phyloP scores from a whole-genome alignment of 2,329 filamentous ascomycete species.

The Xylaria sp. region DNA sequence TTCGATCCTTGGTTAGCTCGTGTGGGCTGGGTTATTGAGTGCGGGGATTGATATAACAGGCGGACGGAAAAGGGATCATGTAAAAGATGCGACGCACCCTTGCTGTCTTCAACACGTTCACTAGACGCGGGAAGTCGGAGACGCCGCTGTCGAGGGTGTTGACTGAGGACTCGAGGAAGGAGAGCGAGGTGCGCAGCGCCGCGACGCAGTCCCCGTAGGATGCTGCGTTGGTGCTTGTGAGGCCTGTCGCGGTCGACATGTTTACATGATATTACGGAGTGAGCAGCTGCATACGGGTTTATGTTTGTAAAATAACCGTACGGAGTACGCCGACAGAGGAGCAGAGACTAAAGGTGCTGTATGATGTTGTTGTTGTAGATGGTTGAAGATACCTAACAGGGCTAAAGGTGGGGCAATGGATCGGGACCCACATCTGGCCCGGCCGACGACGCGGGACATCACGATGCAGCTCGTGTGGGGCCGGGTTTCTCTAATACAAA shows the following conservation, averaged over 20 bases:
- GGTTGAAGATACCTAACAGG: not conserved
- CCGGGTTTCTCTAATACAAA: not conserved
- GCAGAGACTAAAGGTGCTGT: not conserved
- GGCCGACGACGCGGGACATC: not conserved
- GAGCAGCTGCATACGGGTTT: not conserved
- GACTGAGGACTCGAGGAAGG: slow-evolving; percentile 70
- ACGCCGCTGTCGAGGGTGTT: slow-evolving; percentile 66
- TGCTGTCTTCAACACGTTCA: slow-evolving; percentile 66
- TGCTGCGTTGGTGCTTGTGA: slow-evolving; percentile 32
- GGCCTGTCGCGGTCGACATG: slow-evolving; percentile 18
- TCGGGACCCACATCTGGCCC: not conserved
- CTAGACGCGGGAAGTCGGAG: slow-evolving; percentile 67
- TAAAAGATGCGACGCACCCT: slow-evolving; percentile 56
- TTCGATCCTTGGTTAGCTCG: slow-evolving; percentile 13
- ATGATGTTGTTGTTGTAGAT: not conserved
- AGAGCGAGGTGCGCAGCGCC: slow-evolving; percentile 69
- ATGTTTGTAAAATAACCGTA: not conserved
- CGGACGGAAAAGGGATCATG: not conserved
- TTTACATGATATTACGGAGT: not conserved
- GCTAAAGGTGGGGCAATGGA: not conserved
- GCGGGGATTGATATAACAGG: too few relatives aligned
- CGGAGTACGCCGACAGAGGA: not conserved
- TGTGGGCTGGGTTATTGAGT: not conserved
- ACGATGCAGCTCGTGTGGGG: not conserved
- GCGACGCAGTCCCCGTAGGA: slow-evolving; percentile 68